Evolutionary conservation across 495 filamentous ascomycete species (phyloP).

Genomic region (Penicillium paxilli): DNA sequence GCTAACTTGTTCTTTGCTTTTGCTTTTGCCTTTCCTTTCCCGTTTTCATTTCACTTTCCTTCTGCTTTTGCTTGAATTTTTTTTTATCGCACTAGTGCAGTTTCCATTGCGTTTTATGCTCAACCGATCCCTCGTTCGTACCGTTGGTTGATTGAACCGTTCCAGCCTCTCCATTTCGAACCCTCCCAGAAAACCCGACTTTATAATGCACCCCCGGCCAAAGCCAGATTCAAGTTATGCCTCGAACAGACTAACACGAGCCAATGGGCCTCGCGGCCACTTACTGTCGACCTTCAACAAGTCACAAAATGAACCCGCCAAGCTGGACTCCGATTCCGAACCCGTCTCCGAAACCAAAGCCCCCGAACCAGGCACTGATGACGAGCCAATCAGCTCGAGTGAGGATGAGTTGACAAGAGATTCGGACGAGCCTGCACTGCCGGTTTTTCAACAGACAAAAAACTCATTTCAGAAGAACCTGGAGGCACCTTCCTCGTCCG

Average conservation of each 20-base stretch:
- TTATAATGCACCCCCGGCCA: constrained; percentile 15
- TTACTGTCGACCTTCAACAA: constrained; percentile 28
- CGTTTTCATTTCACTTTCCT: neutral
- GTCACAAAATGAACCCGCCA: neutral
- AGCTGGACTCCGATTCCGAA: neutral
- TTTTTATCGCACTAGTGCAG: too few species aligned
- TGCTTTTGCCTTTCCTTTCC: neutral
- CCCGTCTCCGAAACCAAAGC: neutral
- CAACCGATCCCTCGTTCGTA: too few species aligned
- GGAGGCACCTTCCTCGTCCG: neutral
- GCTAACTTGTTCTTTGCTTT: neutral
- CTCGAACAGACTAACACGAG: constrained; percentile 16
- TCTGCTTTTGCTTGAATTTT: neutral
- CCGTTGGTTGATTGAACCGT: too few species aligned
- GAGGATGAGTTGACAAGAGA: constrained; percentile 23
- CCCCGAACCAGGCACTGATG: neutral
- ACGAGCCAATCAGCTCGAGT: constrained; percentile 30
- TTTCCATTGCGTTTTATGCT: too few species aligned
- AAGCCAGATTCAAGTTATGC: constrained; percentile 29
- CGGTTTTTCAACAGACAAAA: neutral
- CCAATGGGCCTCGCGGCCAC: neutral
- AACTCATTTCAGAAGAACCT: neutral
- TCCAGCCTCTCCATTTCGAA: neutral
- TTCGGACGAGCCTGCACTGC: neutral
- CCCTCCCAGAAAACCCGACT: neutral